Evolutionary conservation across 352 stramenopile species (phyloP).

Genomic region (Phytophthora boehmeriae): DNA sequence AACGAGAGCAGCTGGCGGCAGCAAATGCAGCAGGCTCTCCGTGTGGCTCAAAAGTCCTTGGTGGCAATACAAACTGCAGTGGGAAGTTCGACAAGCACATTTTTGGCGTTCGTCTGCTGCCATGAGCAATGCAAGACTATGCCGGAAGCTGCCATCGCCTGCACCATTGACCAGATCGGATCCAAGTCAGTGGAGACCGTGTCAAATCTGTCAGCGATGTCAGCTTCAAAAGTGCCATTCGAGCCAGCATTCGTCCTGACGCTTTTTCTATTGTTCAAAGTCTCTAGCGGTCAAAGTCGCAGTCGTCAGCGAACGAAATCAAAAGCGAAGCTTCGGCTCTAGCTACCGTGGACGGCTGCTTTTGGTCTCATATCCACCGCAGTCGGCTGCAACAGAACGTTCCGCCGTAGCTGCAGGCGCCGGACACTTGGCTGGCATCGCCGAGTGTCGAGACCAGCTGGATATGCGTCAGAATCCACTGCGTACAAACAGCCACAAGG

Average conservation of each 20-base stretch:
- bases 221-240: too few species aligned
- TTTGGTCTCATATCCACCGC: background rate
- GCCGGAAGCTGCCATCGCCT: too few species aligned
- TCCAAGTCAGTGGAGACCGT: background rate
- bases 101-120: too few species aligned
- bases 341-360: background rate
- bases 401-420: conserved; percentile 27
- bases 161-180: too few species aligned
- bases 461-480: conserved; percentile 18
- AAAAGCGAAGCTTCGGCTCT: too few species aligned
- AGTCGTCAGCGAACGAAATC: too few species aligned
- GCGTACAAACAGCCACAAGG: conserved; percentile 13
- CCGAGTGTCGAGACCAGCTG: conserved; percentile 5
- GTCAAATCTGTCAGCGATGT: background rate
- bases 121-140: too few species aligned
- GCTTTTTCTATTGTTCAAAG: too few species aligned
- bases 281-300: too few species aligned
- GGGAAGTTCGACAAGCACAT: too few species aligned
- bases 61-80: background rate
- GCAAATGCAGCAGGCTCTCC: conserved; percentile 22
- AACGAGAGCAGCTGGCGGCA: background rate
- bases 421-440: conserved; percentile 22
- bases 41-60: conserved; percentile 11
- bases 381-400: conserved; percentile 16
- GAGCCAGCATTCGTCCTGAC: too few species aligned